These are phyloP conservation scores for Colletotrichum navitas DNA, from an alignment of 2,329 filamentous ascomycete genomes.

Conservation along the genomic window DNA sequence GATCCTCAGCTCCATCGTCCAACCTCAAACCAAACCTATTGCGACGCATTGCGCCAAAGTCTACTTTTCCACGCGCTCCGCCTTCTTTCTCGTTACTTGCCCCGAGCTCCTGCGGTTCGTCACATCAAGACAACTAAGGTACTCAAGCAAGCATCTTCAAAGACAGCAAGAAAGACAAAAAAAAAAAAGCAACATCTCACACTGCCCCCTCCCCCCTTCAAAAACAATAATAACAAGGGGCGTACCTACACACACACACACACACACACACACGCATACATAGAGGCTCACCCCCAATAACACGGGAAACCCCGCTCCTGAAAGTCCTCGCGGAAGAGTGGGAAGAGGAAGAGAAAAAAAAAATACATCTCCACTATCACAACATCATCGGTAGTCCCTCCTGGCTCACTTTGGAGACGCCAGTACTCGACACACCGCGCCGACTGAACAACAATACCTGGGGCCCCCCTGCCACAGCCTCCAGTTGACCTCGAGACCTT, in stretches of 20 bases:
- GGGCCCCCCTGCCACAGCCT: conserved; percentile 34
- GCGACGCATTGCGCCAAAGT: conserved; percentile 17
- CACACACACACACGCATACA: not conserved
- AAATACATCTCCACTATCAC: not conserved
- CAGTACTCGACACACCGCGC: conserved; percentile 28
- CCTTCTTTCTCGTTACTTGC: conserved; percentile 32
- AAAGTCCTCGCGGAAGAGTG: not conserved
- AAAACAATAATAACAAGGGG: conserved; percentile 7
- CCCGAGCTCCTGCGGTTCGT: conserved; percentile 26
- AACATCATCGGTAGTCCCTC: conserved; percentile 15
- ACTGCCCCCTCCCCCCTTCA: conserved; percentile 8
- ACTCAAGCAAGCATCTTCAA: not conserved
- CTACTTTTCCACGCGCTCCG: conserved; percentile 34
- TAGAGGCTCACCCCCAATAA: not conserved
- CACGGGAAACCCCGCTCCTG: conserved; percentile 9
- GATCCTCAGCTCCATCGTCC: conserved; percentile 41
- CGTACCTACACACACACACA: not conserved
- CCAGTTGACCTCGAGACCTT: conserved; percentile 41
- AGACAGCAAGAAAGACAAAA: not conserved
- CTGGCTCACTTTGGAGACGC: conserved; percentile 23
- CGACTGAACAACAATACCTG: conserved; percentile 28
- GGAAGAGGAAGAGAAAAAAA: not conserved
- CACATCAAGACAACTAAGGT: not conserved
- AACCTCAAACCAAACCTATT: conserved; percentile 33
- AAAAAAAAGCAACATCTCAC: conserved; percentile 19